Base-by-base conservation (phyloP, 2,329 filamentous ascomycete genomes). In the Chalaropsis ovoidea region DNA sequence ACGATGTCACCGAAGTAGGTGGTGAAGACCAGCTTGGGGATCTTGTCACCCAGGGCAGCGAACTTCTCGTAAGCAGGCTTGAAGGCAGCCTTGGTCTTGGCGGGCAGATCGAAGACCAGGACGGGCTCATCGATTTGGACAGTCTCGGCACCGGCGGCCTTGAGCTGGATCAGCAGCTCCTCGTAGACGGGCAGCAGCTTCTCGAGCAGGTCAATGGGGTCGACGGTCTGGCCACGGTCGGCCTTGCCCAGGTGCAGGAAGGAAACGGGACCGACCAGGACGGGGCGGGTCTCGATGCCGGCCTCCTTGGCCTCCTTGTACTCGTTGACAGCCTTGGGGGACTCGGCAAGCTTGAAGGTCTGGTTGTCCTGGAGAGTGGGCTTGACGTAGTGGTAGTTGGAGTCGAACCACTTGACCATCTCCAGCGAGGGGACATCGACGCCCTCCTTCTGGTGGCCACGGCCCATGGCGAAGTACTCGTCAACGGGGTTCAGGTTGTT, bases 361-460 rank as follows among this genome's bases (percentile, higher is more conserved):
- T 99, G 94, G 84, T 89, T 88, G 81, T 96, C 87, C 80, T 96
- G 91, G 71, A 99, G 86, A 69, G 94, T 96, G 70, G 94, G 94
- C 87, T 97, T 97, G 81, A 97, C 94, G 79, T 99, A 99, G 85
- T 97, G 94, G 87, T 99, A 99, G 88, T 99, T 99, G 71, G 91
- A 96, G 84, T 99, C 94, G 77, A 99, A 99, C 94, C 94, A 99
- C 85, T 99, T 99, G 74, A 99, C 94, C 94, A 99, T 99, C 85
- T 99, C 94, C 79, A 96, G 82, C 75, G 83, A 85, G 72, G 93
- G 90, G 71, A 97, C 94, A 78, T 99, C 94, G 72, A 97, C 83
- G 77, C 89, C 85, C 75, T 86, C 85, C 86, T 90, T 95, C 81
- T 99, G 94, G 81, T 95, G 92, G 76, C 94, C 94, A 87, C 94